These are phyloP conservation scores for Aspergillus phoenicis DNA, from an alignment of 2,329 filamentous ascomycete genomes.

Conservation along the genomic window DNA sequence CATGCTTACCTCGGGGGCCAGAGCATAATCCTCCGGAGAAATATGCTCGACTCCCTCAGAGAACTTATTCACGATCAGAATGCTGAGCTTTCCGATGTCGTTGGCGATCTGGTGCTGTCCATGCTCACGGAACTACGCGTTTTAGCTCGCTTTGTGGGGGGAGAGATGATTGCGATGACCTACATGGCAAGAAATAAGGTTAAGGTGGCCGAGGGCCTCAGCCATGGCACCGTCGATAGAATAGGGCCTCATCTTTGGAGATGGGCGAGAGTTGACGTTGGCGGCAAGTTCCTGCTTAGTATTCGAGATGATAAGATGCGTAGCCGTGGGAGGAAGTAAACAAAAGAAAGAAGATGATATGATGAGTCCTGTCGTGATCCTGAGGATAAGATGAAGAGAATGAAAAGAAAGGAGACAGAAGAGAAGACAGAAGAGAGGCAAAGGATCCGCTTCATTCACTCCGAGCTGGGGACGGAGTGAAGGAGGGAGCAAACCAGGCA, in stretches of 20 bases:
- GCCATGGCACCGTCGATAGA: slow-evolving; percentile 34
- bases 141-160: not conserved
- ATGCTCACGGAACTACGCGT: slow-evolving; percentile 32
- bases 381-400: not conserved
- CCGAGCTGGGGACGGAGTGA: not conserved
- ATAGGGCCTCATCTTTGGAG: slow-evolving; percentile 20
- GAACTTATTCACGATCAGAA: slow-evolving; percentile 37
- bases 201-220: slow-evolving; percentile 32
- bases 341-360: no score
- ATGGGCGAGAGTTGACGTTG: not conserved
- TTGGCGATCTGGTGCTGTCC: slow-evolving; percentile 37
- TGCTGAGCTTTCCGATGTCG: slow-evolving; percentile 37
- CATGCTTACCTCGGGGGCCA: slow-evolving; percentile 23
- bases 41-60: slow-evolving; percentile 32
- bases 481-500: not conserved
- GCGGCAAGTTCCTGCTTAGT: no score
- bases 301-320: no score
- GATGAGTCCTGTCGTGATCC: no score
- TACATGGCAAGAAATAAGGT: slow-evolving; percentile 32
- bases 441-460: not conserved
- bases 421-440: not conserved
- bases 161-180: slow-evolving; percentile 7
- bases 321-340: no score
- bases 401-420: not conserved
- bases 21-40: slow-evolving; percentile 19